Evolutionary conservation across 2,329 filamentous ascomycete species (phyloP).

Genomic region (Magnaporthiopsis rhizophila): DNA sequence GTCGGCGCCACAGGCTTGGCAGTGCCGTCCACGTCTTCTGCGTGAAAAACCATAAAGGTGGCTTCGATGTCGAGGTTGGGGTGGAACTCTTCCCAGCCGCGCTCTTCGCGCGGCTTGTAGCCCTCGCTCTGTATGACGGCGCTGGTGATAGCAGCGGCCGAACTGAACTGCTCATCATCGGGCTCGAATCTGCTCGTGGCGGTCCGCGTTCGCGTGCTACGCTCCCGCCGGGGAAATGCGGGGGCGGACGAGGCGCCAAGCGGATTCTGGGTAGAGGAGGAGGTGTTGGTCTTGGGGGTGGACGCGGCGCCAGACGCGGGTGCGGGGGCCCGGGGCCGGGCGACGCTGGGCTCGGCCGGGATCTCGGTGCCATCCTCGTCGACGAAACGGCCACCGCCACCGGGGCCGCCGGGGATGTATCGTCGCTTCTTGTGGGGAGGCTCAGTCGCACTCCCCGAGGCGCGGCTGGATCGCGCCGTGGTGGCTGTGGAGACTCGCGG

Average conservation of each 20-base stretch:
- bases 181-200: conserved; percentile 41
- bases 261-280: conserved; percentile 1
- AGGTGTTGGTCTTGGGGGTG: neutral
- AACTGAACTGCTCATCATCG: conserved; percentile 67
- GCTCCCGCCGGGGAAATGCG: conserved; percentile 46
- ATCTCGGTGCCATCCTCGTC: conserved; percentile 61
- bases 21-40: conserved; percentile 78
- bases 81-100: conserved; percentile 97
- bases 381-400: conserved; percentile 76
- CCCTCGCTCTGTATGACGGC: conserved; percentile 87
- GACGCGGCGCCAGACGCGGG: neutral
- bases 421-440: conserved; percentile 62
- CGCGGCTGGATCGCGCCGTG: conserved; percentile 24
- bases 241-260: conserved; percentile 36
- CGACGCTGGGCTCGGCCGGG: conserved; percentile 41
- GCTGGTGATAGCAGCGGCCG: conserved; percentile 81
- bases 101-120: conserved; percentile 94
- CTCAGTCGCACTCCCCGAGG: conserved; percentile 37
- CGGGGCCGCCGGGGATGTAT: conserved; percentile 81
- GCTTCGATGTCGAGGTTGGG: conserved; percentile 86
- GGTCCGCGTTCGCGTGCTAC: conserved; percentile 47
- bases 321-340: conserved; percentile 43
- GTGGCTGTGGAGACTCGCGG: conserved; percentile 26
- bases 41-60: conserved; percentile 67
- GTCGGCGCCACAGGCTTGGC: conserved; percentile 35